A percentile compares a stretch with the other conserved stretches of the same genome.
phyloP scores from a whole-genome alignment of 768 basidiomycete species.

The Leccinum imitatum region DNA sequence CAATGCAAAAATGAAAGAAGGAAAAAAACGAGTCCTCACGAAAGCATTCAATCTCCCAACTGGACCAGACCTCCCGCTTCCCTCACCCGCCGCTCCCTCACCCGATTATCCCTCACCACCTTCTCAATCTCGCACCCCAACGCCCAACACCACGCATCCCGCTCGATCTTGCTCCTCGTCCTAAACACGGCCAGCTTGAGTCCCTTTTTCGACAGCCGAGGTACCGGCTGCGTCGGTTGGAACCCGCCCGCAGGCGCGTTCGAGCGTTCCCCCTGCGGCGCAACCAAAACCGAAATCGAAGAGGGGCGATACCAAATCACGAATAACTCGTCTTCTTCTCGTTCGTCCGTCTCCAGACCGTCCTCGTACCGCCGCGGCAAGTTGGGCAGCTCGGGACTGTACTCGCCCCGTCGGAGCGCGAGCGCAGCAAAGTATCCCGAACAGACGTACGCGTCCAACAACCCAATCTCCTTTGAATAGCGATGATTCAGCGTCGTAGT shows the following conservation, averaged over 20 bases:
- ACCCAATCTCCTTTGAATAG: slow-evolving; percentile 52
- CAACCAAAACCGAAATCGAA: slow-evolving; percentile 4
- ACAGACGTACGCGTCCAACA: slow-evolving; percentile 76
- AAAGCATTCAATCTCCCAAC: slow-evolving; percentile 14
- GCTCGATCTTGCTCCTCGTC: slow-evolving; percentile 80
- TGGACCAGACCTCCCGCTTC: slow-evolving; percentile 59
- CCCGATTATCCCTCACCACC: slow-evolving; percentile 57
- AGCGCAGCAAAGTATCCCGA: slow-evolving; percentile 84
- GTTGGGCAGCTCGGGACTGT: slow-evolving; percentile 48
- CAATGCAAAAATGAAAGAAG: background rate
- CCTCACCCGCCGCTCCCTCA: slow-evolving; percentile 65
- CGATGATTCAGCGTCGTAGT: slow-evolving; percentile 56
- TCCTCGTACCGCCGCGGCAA: slow-evolving; percentile 82
- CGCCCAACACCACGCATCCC: slow-evolving; percentile 95
- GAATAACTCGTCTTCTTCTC: slow-evolving; percentile 85
- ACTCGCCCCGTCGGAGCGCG: slow-evolving; percentile 63
- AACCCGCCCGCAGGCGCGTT: slow-evolving; percentile 22
- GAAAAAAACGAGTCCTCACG: background rate
- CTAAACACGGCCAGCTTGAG: slow-evolving; percentile 65
- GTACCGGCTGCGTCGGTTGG: slow-evolving; percentile 36
- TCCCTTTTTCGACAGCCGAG: slow-evolving; percentile 50
- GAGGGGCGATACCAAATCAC: slow-evolving; percentile 69
- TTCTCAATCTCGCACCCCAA: slow-evolving; percentile 89
- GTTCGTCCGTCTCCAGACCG: slow-evolving; percentile 84
- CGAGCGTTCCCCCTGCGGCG: slow-evolving; percentile 4